Conservation (phyloP, 2,329 filamentous ascomycete species). For the Sporothrix curviconia region DNA sequence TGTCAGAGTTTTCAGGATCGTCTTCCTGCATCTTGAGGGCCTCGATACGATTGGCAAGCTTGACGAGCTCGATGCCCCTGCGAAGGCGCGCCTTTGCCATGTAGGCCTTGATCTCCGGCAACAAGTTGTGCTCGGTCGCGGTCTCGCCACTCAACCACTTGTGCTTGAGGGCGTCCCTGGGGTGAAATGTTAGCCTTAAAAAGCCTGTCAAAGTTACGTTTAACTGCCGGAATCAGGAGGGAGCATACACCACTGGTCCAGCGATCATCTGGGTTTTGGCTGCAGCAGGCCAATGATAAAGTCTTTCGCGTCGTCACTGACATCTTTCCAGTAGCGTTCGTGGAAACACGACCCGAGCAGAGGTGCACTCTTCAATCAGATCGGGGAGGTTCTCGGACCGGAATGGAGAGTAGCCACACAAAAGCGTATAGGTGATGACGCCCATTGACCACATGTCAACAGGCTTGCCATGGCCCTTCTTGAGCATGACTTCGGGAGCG, state of each 20-base stretch:
- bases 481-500: constrained; percentile 96
- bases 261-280: constrained; percentile 67
- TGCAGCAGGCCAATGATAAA: constrained; percentile 82
- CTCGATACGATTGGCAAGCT: constrained; percentile 91
- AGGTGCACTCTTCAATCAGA: constrained; percentile 88
- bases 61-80: constrained; percentile 92
- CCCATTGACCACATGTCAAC: constrained; percentile 99
- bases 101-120: constrained; percentile 93
- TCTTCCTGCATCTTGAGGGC: constrained; percentile 90
- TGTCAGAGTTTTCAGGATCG: constrained; percentile 66
- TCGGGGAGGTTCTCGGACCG: constrained; percentile 89
- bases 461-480: constrained; percentile 93
- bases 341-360: constrained; percentile 84
- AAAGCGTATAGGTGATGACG: constrained; percentile 95
- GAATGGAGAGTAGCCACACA: constrained; percentile 98
- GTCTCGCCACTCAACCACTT: constrained; percentile 86
- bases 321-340: constrained; percentile 96
- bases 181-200: background rate
- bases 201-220: background rate
- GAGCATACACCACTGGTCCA: constrained; percentile 70
- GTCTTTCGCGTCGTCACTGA: constrained; percentile 89
- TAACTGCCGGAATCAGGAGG: too few relatives aligned
- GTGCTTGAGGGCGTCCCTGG: constrained; percentile 69
- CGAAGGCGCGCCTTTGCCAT: constrained; percentile 85
- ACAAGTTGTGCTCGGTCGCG: constrained; percentile 90